Percentiles rank a stretch among this genome's conserved stretches.
Conservation (phyloP, 768 basidiomycete genomes). For the Phylloporus sp. region DNA sequence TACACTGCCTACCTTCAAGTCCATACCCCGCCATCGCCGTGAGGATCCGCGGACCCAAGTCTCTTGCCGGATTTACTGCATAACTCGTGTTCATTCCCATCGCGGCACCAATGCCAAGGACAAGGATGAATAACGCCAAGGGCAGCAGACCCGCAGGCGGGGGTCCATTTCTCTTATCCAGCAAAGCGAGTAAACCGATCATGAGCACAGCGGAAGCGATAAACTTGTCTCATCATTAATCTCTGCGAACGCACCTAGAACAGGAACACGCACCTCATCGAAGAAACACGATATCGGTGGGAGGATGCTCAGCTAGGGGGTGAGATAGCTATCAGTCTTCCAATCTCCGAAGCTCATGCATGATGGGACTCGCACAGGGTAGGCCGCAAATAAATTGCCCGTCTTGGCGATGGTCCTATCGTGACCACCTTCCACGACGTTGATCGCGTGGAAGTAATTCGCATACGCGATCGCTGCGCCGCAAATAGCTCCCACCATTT, state of each 20-base stretch:
- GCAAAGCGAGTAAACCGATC: conserved; percentile 47
- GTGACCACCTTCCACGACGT: conserved; percentile 49
- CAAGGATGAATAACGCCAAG: conserved; percentile 46
- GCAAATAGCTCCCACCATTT: conserved; percentile 50
- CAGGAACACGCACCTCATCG: conserved; percentile 30
- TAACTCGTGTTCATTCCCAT: conserved; percentile 61
- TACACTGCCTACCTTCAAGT: conserved; percentile 30
- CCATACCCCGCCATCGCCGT: conserved; percentile 67
- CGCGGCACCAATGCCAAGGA: conserved; percentile 50
- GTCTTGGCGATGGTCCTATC: conserved; percentile 47
- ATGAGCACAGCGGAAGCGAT: conserved; percentile 49
- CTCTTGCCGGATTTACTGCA: conserved; percentile 62
- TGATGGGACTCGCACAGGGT: conserved; percentile 37
- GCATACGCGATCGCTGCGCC: conserved; percentile 52
- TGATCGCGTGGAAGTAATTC: conserved; percentile 58
- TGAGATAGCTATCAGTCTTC: not conserved
- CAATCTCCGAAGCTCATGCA: not conserved
- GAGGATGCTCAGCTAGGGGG: conserved; percentile 32
- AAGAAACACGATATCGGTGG: conserved; percentile 39
- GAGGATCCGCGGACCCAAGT: conserved; percentile 57
- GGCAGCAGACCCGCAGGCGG: conserved; percentile 49
- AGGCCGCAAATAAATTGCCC: conserved; percentile 52
- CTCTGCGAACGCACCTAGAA: too few species aligned
- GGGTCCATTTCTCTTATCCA: conserved; percentile 46
- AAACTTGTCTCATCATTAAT: conserved; percentile 33